Base-by-base conservation (phyloP, 2,329 filamentous ascomycete genomes). In the Colletotrichum phormii region DNA sequence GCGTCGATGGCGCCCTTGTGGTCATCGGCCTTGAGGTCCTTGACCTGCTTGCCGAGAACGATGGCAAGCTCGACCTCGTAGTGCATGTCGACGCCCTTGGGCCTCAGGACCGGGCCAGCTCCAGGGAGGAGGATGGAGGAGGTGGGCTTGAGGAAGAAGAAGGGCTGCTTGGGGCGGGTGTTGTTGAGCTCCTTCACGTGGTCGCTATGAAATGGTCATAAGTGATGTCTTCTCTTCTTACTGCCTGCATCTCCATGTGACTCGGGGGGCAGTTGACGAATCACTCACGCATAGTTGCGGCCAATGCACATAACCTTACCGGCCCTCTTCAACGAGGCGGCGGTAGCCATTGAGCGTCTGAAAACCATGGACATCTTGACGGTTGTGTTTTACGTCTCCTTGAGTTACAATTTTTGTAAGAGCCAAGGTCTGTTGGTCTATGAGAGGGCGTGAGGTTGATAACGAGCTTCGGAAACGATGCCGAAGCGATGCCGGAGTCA, bases 111-210 rank as follows among this genome's bases (percentile, higher is more conserved):
- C 3, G 95, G 92, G 0, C 95, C 95, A 69, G 91, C 89, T 33
- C 90, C 89, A 0, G 95, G 95, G 26, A 93, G 88, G 4, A 98
- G 89, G 77, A 99, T 94, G 4, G 95, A 94, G 53, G 93, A 94
- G 0, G 95, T 86, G 1, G 97, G 97, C 88, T 99, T 99, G 77
- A 98, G 90, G 89, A 99, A 99, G 91, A 98, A 99, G 86, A 99
- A 98, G 31, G 97, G 97, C 84, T 98, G 95, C 83, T 97, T 97
- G 63, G 97, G 97, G 76, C 91, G 91, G 73, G 89, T 88, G 83
- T 93, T 98, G 84, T 95, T 95, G 77, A 99, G 90, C 86, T 99
- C 97, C 75, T 93, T 90, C 80, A 98, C 93, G 85, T 99, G 97
- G 83, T 98, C 97, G 79, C 94, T 97, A 79, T 49, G 42, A 49